Percentiles rank a stretch among this genome's conserved stretches.
Evolutionary conservation across 805 yeast species (phyloP).

Genomic region (Candida insectalens): DNA sequence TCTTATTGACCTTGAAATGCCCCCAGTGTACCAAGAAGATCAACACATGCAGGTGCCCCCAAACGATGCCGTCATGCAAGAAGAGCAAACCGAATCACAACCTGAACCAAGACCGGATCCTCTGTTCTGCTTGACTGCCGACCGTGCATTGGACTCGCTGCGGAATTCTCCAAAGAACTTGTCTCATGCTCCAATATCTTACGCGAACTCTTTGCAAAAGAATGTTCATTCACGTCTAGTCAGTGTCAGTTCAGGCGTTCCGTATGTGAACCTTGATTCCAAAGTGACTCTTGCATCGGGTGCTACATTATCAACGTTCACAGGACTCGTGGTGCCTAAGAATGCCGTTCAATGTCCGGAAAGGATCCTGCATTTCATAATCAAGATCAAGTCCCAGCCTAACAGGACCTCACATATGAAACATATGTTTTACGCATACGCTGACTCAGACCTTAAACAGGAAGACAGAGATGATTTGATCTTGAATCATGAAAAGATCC

Average conservation of each 20-base stretch:
- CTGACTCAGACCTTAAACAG: conserved; percentile 16
- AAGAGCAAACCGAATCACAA: too few relatives aligned
- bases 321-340: conserved; percentile 19
- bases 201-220: neutral
- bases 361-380: conserved; percentile 17
- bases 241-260: neutral
- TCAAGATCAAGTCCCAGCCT: conserved; percentile 18
- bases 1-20: too few relatives aligned
- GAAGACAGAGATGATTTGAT: conserved; percentile 18
- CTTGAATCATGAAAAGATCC: conserved; percentile 4
- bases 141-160: conserved; percentile 59
- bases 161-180: conserved; percentile 17
- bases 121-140: conserved; percentile 46
- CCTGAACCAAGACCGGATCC: too few relatives aligned
- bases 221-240: neutral
- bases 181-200: neutral
- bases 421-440: conserved; percentile 19
- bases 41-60: too few relatives aligned
- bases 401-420: conserved; percentile 6
- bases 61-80: too few relatives aligned
- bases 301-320: conserved; percentile 4
- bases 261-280: conserved; percentile 2
- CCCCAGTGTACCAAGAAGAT: too few relatives aligned
- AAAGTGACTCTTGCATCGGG: conserved; percentile 1
- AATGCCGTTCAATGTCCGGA: conserved; percentile 8